Base-by-base conservation (phyloP, 2,329 filamentous ascomycete species). In the Claviceps digitariae region DNA sequence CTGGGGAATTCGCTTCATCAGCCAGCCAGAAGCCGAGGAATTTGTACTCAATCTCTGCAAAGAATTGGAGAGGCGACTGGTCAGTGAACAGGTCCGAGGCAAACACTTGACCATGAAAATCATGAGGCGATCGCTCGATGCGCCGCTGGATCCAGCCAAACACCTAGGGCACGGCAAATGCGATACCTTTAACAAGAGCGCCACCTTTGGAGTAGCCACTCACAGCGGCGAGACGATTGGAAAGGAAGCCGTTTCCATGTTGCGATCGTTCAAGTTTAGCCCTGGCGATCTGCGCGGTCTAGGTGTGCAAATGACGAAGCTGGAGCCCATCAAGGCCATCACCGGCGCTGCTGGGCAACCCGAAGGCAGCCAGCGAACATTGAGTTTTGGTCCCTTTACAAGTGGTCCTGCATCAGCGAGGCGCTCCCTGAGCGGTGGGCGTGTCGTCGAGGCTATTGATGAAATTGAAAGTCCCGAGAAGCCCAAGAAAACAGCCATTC, bases 1-100 rank as follows among this genome's bases (percentile, higher is more conserved):
- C 62, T 98, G 93, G 93, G 93, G 94, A 2, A 95, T 98, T 53
- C 83, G 93, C 6, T 98, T 98, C 64, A 82, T 93, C 59, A 94
- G 79, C 56, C 89, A 96, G 63, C 77, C 81, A n/a, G 91, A 98
- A 67, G 90, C 90, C 0, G 91, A 97, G 55, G 88, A 94, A 58
- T 98, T 98, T 65, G 78, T 97, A 31, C 74, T 81, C 56, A 93
- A 87, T 58, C 72, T 98, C 0, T 93, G 87, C 63, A 84, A 84
- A 53, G 93, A 98, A 67, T 72, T 98, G 7, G 83, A 90, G 60
- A 84, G 83, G 53, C 79, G 93, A 1, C 71, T 98, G 20, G 64
- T 90, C 23, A 87, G 90, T 58, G 89, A 96, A 64, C 77, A 83
- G 31, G 89, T 96, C 51, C 94, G 86, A 63, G 93, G 93, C 15